These are phyloP conservation scores for Claviceps sp. DNA, from an alignment of 2,329 filamentous ascomycete genomes.

Conservation along the genomic window DNA sequence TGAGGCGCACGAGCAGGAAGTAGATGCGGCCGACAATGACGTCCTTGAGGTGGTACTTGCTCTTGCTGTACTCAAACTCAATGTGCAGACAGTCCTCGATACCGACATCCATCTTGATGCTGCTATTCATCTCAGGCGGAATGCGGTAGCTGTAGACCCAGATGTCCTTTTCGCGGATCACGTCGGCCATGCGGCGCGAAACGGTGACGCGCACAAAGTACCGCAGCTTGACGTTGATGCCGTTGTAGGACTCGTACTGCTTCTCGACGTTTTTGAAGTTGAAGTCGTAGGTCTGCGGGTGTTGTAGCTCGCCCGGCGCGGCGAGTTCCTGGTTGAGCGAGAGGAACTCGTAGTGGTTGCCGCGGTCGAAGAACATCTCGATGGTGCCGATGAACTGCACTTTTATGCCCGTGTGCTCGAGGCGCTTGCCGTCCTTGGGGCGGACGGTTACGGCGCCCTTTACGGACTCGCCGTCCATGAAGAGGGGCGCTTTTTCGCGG, in stretches of 20 bases:
- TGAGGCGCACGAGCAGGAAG: conserved; percentile 88
- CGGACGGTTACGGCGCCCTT: conserved; percentile 90
- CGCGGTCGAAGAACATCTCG: conserved; percentile 99
- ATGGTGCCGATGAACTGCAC: conserved; percentile 99
- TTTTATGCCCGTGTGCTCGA: conserved; percentile 98
- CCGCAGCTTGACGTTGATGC: conserved; percentile 97
- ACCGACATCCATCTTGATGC: conserved; percentile 99
- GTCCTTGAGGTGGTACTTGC: conserved; percentile 97
- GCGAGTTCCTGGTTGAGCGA: conserved; percentile 94
- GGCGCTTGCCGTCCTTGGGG: conserved; percentile 92
- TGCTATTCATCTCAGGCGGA: conserved; percentile 93
- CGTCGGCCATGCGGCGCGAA: conserved; percentile 90
- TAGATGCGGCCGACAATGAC: conserved; percentile 98
- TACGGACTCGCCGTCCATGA: conserved; percentile 96
- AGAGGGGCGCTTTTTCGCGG: conserved; percentile 90
- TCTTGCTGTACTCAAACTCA: conserved; percentile 98
- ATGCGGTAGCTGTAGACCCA: conserved; percentile 99
- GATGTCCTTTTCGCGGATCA: conserved; percentile 96
- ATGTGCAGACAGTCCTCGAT: conserved; percentile 99
- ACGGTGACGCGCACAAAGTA: conserved; percentile 98
- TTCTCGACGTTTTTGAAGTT: conserved; percentile 99
- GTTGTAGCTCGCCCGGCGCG: conserved; percentile 91
- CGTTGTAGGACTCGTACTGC: conserved; percentile 98
- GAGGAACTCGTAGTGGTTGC: conserved; percentile 98
- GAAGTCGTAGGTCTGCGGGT: conserved; percentile 97